Evolutionary conservation across 148 eudicot genomes (phyloP).

Genomic region (Fallopia convolvulus): DNA sequence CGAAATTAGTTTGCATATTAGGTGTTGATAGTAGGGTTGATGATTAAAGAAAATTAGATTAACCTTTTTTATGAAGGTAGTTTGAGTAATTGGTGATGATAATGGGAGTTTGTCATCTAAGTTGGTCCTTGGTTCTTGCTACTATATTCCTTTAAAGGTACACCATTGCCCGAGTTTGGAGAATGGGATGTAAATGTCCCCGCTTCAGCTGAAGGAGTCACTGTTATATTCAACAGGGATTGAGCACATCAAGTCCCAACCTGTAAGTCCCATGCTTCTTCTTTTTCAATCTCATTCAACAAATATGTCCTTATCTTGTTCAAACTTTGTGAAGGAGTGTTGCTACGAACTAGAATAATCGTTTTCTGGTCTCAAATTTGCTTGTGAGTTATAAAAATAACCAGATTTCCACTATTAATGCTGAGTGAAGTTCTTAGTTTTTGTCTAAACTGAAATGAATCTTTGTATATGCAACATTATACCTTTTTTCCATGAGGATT

Average conservation of each 20-base stretch:
- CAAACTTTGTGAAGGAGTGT: too few relatives aligned
- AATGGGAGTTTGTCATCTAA: background rate
- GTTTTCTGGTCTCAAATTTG: too few relatives aligned
- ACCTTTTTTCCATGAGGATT: too few relatives aligned
- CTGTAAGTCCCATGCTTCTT: conserved; percentile 41
- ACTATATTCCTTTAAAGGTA: conserved; percentile 23
- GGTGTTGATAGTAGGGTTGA: background rate
- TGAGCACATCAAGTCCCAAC: conserved; percentile 45
- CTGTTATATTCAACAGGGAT: conserved; percentile 63
- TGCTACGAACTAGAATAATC: too few relatives aligned
- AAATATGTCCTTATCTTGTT: background rate
- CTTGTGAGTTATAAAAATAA: too few relatives aligned
- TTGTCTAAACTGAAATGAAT: too few relatives aligned
- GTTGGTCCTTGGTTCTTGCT: background rate
- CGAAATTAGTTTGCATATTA: background rate
- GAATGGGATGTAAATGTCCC: conserved; percentile 90
- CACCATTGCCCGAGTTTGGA: conserved; percentile 76
- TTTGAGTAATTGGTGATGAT: background rate
- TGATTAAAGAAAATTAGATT: background rate
- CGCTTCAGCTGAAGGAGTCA: conserved; percentile 81
- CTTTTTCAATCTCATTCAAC: background rate
- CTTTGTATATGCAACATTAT: too few relatives aligned
- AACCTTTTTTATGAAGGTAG: background rate
- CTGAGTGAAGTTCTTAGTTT: too few relatives aligned
- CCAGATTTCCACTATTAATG: too few relatives aligned